Base-by-base conservation (phyloP, 1,284 basidiomycete species). In the Irpex sp. region DNA sequence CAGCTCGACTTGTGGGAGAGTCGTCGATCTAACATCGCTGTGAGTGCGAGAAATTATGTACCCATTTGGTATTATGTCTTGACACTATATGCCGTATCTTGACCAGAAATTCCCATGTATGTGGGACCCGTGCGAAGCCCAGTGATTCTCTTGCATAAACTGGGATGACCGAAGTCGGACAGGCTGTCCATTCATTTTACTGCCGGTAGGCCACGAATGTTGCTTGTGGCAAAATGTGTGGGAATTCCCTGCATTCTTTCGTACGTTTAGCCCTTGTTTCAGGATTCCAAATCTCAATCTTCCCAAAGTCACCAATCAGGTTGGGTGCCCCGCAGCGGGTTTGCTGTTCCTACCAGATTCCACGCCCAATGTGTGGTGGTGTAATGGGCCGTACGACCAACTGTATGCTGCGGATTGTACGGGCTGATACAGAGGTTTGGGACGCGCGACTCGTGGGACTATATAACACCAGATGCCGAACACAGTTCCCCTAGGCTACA, bases 171-270 rank as follows among this genome's bases (percentile, higher is more conserved):
- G 13, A n/a, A 21, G 13, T 51, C 49, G 49, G 49, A 51, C 49
- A 3, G 15, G 49, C n/a, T 21, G 19, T 26, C 49, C 49, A 51
- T 51, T 51, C 49, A 51, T 26, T 64, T 51, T 26, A 26, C 57
- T 58, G 60, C 63, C 63, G 63, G 59, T 26, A 54, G 63, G 61
- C 63, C 55, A 51, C 48, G 47, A 56, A 49, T 49, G 19, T 56
- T 61, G 56, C n/a, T 37, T 26, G 54, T 31, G 9, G 34, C 36
- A 47, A 49, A n/a, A 36, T 26, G 36, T 61, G 60, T 64, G 64
- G 62, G 64, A 64, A 58, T 56, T 37, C 34, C n/a, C 49, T 64
- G 36, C 64, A 51, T 47, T 44, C 34, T 38, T 56, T 49, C 13
- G 19, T 31, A 15, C 17, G n/a, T 44, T 38, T 21, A 26, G 38